Percentiles rank a stretch among this genome's conserved stretches.
Evolutionary conservation across 306 rosid genomes (phyloP).

Genomic region (Dryas alaskensis): DNA sequence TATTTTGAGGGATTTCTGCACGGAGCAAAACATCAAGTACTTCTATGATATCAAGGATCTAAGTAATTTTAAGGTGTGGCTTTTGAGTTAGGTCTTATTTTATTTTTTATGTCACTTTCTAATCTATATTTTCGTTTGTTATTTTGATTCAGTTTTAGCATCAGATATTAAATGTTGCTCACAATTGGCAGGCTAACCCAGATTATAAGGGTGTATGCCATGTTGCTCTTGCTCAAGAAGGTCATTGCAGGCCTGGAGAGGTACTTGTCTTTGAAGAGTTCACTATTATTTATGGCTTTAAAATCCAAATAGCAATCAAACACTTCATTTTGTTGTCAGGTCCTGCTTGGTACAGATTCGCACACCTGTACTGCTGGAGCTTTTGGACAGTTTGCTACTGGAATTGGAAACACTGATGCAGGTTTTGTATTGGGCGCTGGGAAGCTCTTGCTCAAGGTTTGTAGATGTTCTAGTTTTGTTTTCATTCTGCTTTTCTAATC

Average conservation of each 20-base stretch:
- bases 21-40: slow-evolving; percentile 83
- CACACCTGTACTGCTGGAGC: slow-evolving; percentile 99
- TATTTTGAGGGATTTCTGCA: slow-evolving; percentile 85
- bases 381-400: slow-evolving; percentile 96
- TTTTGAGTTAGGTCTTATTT: not conserved
- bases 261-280: slow-evolving; percentile 32
- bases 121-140: no score
- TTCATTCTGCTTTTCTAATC: not conserved
- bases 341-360: slow-evolving; percentile 93
- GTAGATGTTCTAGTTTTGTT: slow-evolving; percentile 4
- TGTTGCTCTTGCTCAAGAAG: slow-evolving; percentile 97
- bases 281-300: slow-evolving; percentile 7
- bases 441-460: slow-evolving; percentile 85
- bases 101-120: not conserved
- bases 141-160: slow-evolving; percentile 1
- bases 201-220: slow-evolving; percentile 99
- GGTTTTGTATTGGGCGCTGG: slow-evolving; percentile 92
- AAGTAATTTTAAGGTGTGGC: slow-evolving; percentile 75
- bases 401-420: slow-evolving; percentile 94
- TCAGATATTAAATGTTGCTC: slow-evolving; percentile 11
- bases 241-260: slow-evolving; percentile 99
- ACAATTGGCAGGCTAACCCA: slow-evolving; percentile 75
- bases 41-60: slow-evolving; percentile 94
- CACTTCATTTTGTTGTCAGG: slow-evolving; percentile 39
- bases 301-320: slow-evolving; percentile 22